Conservation (phyloP, 2,329 filamentous ascomycete genomes). For the Sclerotinia sclerotiorum region DNA sequence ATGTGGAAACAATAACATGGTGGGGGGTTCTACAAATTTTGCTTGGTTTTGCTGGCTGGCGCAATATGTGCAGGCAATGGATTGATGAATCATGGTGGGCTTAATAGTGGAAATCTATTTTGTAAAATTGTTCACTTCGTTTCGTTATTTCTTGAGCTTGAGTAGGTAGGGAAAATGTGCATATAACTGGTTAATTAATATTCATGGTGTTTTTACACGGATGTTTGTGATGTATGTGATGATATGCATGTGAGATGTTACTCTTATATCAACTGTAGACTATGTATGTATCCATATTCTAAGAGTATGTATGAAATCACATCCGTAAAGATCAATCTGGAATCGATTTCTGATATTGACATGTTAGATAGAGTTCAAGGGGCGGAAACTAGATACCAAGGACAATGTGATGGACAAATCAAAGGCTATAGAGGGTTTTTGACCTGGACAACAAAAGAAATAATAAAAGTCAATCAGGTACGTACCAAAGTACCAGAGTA, state of each 20-base stretch:
- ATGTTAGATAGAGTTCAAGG: neutral
- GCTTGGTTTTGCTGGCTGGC: constrained; percentile 33
- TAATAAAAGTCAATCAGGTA: neutral
- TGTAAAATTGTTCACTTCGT: constrained; percentile 25
- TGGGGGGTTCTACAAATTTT: constrained; percentile 24
- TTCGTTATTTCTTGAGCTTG: constrained; percentile 1
- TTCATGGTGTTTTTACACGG: neutral
- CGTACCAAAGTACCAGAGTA: neutral
- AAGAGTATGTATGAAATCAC: neutral
- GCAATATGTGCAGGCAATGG: constrained; percentile 27
- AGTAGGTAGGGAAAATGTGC: constrained; percentile 10
- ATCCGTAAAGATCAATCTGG: neutral
- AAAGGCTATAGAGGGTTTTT: too few relatives aligned
- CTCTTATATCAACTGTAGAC: neutral
- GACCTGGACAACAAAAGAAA: too few relatives aligned
- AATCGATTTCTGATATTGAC: neutral
- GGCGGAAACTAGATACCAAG: too few relatives aligned
- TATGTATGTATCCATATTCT: neutral
- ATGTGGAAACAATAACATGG: constrained; percentile 27
- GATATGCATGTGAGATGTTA: neutral
- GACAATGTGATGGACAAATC: too few relatives aligned
- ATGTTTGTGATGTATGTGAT: neutral
- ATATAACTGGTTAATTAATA: constrained; percentile 21
- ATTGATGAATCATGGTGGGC: constrained; percentile 35
- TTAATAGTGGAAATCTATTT: constrained; percentile 40